phyloP scores from a whole-genome alignment of 257 asterid species.

The Nicotiana tomentosiformis region DNA sequence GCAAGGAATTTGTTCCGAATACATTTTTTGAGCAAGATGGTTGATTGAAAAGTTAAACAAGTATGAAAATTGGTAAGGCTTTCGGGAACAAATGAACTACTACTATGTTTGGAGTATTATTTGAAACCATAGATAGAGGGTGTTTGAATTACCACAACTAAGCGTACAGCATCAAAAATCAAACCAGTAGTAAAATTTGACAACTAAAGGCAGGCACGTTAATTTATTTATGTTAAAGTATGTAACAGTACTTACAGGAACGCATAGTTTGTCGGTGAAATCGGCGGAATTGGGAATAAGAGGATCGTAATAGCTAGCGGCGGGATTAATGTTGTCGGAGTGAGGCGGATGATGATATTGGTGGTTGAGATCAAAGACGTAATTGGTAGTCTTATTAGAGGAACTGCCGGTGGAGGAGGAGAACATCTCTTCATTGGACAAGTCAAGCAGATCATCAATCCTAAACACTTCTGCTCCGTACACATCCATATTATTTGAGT shows the following conservation, averaged over 20 bases:
- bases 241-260: conserved; percentile 36
- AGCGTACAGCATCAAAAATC: too few species aligned
- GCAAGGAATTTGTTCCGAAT: too few species aligned
- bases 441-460: conserved; percentile 58
- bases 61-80: too few species aligned
- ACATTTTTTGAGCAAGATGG: too few species aligned
- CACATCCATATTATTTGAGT: conserved; percentile 37
- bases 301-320: background rate
- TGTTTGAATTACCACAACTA: too few species aligned
- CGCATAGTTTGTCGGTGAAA: conserved; percentile 38
- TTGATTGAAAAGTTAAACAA: too few species aligned
- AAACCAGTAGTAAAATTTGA: too few species aligned
- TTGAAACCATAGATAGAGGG: too few species aligned
- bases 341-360: conserved; percentile 4
- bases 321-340: background rate
- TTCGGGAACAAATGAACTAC: too few species aligned
- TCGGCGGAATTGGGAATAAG: conserved; percentile 23
- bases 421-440: conserved; percentile 43
- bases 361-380: background rate
- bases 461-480: conserved; percentile 26
- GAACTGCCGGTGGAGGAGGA: conserved; percentile 10
- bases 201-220: too few species aligned
- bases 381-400: conserved; percentile 12
- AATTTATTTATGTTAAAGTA: too few species aligned
- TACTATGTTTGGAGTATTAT: too few species aligned